These are phyloP conservation scores for Ceratobasidium sp. DNA, from an alignment of 1,284 basidiomycete species.

Conservation along the genomic window DNA sequence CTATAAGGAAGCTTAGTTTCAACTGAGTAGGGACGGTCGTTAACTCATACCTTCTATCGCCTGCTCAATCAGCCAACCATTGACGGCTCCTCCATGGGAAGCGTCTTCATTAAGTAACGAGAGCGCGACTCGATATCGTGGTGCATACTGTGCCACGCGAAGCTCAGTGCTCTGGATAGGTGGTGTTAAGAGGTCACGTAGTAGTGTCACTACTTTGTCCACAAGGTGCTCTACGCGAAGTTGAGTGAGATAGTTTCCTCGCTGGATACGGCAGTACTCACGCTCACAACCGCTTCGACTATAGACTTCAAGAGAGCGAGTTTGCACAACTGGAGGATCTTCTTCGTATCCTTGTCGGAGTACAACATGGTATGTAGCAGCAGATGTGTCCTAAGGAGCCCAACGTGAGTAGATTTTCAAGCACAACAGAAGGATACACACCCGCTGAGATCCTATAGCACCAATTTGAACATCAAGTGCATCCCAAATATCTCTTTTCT, in stretches of 20 bases:
- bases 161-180: slow-evolving; percentile 62
- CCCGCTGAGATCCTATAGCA: slow-evolving; percentile 16
- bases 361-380: slow-evolving; percentile 13
- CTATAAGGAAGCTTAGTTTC: slow-evolving; percentile 67
- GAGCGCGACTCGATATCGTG: slow-evolving; percentile 84
- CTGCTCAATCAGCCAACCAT: slow-evolving; percentile 79
- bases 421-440: neutral
- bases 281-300: slow-evolving; percentile 38
- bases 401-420: neutral
- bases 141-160: slow-evolving; percentile 79
- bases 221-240: slow-evolving; percentile 16
- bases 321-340: slow-evolving; percentile 18
- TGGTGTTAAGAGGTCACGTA: slow-evolving; percentile 67
- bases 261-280: neutral
- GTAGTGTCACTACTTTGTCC: slow-evolving; percentile 55
- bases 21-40: too few relatives aligned
- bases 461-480: slow-evolving; percentile 31
- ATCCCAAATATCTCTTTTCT: slow-evolving; percentile 27
- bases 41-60: slow-evolving; percentile 73
- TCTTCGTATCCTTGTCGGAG: slow-evolving; percentile 39
- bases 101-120: slow-evolving; percentile 91
- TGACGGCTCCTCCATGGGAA: slow-evolving; percentile 71
- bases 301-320: slow-evolving; percentile 18
- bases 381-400: slow-evolving; percentile 5
- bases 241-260: neutral